phyloP scores from a whole-genome alignment of 371 early-diverging fungal genomes.

The Aphelidium insulamus region DNA sequence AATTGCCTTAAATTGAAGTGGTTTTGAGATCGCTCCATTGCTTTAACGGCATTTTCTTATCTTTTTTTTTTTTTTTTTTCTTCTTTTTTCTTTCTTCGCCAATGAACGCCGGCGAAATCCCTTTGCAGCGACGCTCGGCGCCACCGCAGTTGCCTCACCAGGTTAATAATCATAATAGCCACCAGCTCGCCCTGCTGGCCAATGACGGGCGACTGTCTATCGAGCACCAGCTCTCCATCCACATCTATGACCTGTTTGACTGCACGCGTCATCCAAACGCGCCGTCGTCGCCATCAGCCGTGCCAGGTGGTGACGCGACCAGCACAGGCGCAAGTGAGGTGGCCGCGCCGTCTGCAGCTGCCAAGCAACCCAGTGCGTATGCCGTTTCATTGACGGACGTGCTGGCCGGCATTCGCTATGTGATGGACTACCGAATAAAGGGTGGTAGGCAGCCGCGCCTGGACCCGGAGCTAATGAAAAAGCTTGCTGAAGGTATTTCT shows the following conservation, averaged over 20 bases:
- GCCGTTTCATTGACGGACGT: slow-evolving; percentile 63
- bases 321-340: slow-evolving; percentile 12
- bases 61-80: too few species aligned
- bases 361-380: too few species aligned
- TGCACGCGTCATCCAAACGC: slow-evolving; percentile 5
- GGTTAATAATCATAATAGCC: too few species aligned
- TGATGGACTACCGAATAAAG: slow-evolving; percentile 75
- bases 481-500: slow-evolving; percentile 65
- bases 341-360: slow-evolving; percentile 36
- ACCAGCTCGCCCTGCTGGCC: too few species aligned
- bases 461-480: slow-evolving; percentile 54
- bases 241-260: slow-evolving; percentile 36
- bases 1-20: too few species aligned
- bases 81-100: too few species aligned
- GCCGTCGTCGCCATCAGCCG: slow-evolving; percentile 6
- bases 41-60: too few species aligned
- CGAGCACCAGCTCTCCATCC: slow-evolving; percentile 65
- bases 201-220: slow-evolving; percentile 41
- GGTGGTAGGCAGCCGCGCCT: slow-evolving; percentile 59
- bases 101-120: too few species aligned
- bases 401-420: slow-evolving; percentile 69
- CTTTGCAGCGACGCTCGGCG: too few species aligned
- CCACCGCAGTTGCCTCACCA: too few species aligned
- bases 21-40: too few species aligned
- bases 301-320: slow-evolving; percentile 1